A percentile compares a stretch with the other conserved stretches of the same genome.
phyloP scores from a whole-genome alignment of 768 basidiomycete genomes.

The Tricholoma sp. region DNA sequence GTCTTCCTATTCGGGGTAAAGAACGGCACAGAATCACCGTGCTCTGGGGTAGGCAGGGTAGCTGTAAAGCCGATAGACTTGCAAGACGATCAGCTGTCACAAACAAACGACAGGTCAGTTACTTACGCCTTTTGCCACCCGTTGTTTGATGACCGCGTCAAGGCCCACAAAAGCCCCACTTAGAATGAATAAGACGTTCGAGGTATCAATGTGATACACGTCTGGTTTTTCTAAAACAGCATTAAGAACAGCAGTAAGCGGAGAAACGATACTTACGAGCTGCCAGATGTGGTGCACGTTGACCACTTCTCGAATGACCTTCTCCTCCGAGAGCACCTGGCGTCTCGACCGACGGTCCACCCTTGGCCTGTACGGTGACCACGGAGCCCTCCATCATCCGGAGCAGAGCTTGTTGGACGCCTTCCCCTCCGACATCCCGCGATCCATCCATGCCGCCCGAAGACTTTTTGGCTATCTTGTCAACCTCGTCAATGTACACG shows the following conservation, averaged over 20 bases:
- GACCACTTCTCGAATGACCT: conserved; percentile 44
- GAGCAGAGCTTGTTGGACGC: conserved; percentile 89
- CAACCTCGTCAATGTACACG: conserved; percentile 94
- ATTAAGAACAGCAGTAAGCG: background rate
- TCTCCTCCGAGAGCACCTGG: conserved; percentile 36
- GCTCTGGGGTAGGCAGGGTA: conserved; percentile 34
- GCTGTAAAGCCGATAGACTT: conserved; percentile 86
- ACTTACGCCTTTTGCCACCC: conserved; percentile 82
- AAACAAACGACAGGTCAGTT: background rate
- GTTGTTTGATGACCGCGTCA: conserved; percentile 72
- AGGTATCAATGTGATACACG: conserved; percentile 74
- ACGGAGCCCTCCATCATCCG: conserved; percentile 93
- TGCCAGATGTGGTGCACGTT: conserved; percentile 39
- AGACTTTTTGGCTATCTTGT: conserved; percentile 79
- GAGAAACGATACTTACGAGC: conserved; percentile 22
- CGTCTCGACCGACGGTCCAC: conserved; percentile 40
- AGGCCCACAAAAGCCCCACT: conserved; percentile 95
- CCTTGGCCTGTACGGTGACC: conserved; percentile 77
- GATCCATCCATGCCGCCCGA: conserved; percentile 59
- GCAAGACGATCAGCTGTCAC: background rate
- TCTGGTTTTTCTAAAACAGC: conserved; percentile 49
- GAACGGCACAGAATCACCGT: conserved; percentile 48
- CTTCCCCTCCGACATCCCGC: conserved; percentile 91
- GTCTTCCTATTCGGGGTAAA: conserved; percentile 70
- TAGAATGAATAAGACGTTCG: conserved; percentile 90